Evolutionary conservation across 768 basidiomycete species (phyloP).

Genomic region (Hemileccinum rubropunctum): DNA sequence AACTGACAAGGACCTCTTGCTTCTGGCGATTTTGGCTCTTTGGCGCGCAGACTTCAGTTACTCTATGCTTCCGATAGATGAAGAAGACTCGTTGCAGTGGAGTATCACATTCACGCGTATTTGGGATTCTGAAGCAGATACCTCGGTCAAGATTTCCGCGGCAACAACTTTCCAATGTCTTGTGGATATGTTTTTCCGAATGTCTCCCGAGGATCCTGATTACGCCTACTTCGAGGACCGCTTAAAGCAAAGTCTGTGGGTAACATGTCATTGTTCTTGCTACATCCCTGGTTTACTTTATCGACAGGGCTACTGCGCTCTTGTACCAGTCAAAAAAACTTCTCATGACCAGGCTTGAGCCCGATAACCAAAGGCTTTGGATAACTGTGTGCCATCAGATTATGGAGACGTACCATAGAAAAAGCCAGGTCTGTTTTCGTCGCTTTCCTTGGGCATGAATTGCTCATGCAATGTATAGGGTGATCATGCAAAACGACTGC

Average conservation of each 20-base stretch:
- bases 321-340: slow-evolving; percentile 57
- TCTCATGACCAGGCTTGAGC: slow-evolving; percentile 55
- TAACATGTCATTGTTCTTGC: slow-evolving; percentile 13
- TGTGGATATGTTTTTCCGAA: slow-evolving; percentile 43
- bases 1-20: slow-evolving; percentile 65
- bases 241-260: slow-evolving; percentile 48
- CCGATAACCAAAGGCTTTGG: slow-evolving; percentile 67
- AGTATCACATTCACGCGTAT: slow-evolving; percentile 45
- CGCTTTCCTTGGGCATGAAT: neutral
- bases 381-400: slow-evolving; percentile 60
- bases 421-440: slow-evolving; percentile 41
- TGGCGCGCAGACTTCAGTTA: slow-evolving; percentile 61
- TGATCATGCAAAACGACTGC: slow-evolving; percentile 47
- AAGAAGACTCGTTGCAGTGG: slow-evolving; percentile 46
- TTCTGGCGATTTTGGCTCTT: slow-evolving; percentile 65
- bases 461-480: slow-evolving; percentile 28
- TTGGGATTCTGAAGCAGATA: slow-evolving; percentile 64
- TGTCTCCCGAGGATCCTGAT: slow-evolving; percentile 38
- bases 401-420: slow-evolving; percentile 52
- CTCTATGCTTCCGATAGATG: slow-evolving; percentile 45
- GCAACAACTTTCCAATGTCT: slow-evolving; percentile 48
- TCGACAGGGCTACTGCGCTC: slow-evolving; percentile 20
- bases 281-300: neutral
- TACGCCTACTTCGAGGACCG: slow-evolving; percentile 39
- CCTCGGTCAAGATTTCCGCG: slow-evolving; percentile 60